Conservation (phyloP, 345 rosid genomes). For the Populus simonii region DNA sequence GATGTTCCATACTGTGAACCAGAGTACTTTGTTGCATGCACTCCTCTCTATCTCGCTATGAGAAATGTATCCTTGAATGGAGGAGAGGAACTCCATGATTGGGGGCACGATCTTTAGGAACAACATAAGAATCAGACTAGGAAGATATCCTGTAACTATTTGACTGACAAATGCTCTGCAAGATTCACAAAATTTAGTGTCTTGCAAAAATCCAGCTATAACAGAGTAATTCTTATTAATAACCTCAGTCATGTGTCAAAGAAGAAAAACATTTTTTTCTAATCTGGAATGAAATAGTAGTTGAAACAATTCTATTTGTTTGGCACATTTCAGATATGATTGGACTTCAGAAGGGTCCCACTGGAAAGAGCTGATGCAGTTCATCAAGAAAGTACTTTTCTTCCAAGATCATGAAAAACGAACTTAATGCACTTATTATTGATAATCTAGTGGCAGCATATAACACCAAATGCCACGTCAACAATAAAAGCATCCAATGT, state of each 20-base stretch:
- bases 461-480: neutral
- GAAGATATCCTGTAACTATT: slow-evolving; percentile 88
- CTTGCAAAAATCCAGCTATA: neutral
- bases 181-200: slow-evolving; percentile 20
- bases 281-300: neutral
- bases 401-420: no score
- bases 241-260: neutral
- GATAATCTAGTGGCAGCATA: neutral
- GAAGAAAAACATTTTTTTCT: neutral
- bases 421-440: neutral
- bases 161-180: slow-evolving; percentile 77
- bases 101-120: slow-evolving; percentile 84
- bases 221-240: neutral
- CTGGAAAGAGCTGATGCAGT: neutral
- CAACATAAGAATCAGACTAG: slow-evolving; percentile 80
- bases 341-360: neutral
- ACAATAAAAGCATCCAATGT: neutral
- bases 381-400: neutral
- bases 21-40: slow-evolving; percentile 88
- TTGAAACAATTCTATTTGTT: neutral
- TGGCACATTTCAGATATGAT: neutral
- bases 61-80: slow-evolving; percentile 87
- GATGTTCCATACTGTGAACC: slow-evolving; percentile 94
- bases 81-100: slow-evolving; percentile 85
- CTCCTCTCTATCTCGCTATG: slow-evolving; percentile 81